A percentile compares a stretch with the other conserved stretches of the same genome.
These are phyloP conservation scores for Huntiella decipiens DNA, from an alignment of 2,329 filamentous ascomycete genomes.

Conservation along the genomic window DNA sequence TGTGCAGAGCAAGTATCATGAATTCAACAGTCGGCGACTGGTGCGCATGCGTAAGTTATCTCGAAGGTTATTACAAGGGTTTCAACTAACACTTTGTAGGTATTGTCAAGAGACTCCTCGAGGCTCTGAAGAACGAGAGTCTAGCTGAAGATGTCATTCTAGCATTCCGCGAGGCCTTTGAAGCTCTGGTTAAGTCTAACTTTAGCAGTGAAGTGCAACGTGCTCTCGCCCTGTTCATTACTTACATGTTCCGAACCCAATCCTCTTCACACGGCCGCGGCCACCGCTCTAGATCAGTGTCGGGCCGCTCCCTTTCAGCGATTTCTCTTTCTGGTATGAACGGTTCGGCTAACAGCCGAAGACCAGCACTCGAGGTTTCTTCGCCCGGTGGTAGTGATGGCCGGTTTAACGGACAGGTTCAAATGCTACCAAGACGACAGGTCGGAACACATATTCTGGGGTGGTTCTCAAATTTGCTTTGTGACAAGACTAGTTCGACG, in stretches of 20 bases:
- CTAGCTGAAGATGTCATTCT: conserved; percentile 54
- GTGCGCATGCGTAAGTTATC: conserved; percentile 63
- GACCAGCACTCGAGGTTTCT: conserved; percentile 8
- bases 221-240: conserved; percentile 78
- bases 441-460: conserved; percentile 57
- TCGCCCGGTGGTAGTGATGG: conserved; percentile 1
- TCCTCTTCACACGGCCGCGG: conserved; percentile 11
- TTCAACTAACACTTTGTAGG: conserved; percentile 29
- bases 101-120: conserved; percentile 74
- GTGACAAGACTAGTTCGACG: conserved; percentile 45
- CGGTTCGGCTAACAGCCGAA: background rate
- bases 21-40: conserved; percentile 77
- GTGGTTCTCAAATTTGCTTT: conserved; percentile 62
- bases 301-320: conserved; percentile 17
- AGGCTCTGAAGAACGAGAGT: conserved; percentile 72
- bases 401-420: background rate
- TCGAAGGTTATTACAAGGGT: background rate
- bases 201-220: conserved; percentile 71
- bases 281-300: conserved; percentile 2
- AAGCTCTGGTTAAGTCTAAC: conserved; percentile 59
- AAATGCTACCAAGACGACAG: conserved; percentile 20
- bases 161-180: conserved; percentile 62
- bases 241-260: conserved; percentile 60
- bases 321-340: conserved; percentile 22
- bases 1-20: conserved; percentile 73